Conservation (phyloP, 2,329 filamentous ascomycete genomes). For the Sporothrix schenckii region DNA sequence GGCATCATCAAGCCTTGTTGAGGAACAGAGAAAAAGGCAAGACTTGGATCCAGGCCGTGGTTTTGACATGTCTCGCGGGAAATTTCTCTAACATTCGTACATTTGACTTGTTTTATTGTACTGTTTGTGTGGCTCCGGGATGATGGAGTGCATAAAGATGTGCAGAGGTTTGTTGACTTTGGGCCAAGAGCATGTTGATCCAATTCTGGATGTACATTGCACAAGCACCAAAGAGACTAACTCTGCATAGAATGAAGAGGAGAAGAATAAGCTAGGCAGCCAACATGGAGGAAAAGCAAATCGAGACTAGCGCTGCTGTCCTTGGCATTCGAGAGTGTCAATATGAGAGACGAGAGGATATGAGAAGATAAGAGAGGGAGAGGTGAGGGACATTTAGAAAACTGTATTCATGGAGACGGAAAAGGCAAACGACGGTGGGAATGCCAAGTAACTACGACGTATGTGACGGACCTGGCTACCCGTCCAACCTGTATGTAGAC, state of each 20-base stretch:
- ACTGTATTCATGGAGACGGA: not conserved
- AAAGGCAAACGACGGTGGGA: not conserved
- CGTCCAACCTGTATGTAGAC: not conserved
- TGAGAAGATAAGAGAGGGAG: too few relatives aligned
- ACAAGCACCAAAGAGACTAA: not conserved
- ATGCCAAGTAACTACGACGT: not conserved
- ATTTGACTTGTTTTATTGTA: not conserved
- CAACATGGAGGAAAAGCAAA: not conserved
- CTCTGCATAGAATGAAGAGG: not conserved
- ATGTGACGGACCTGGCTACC: not conserved
- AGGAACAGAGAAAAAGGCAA: not conserved
- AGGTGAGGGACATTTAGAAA: not conserved
- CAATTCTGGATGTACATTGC: not conserved
- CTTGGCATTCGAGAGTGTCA: not conserved
- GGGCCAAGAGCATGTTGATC: not conserved
- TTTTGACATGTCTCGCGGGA: not conserved
- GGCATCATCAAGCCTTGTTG: not conserved
- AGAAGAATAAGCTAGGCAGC: not conserved
- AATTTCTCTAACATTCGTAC: not conserved
- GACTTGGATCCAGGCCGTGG: not conserved
- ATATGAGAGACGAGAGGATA: not conserved
- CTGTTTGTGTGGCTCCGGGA: not conserved
- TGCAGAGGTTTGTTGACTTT: not conserved
- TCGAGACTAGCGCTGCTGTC: not conserved
- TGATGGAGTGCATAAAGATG: not conserved